phyloP scores from a whole-genome alignment of 805 yeast species.

The Wickerhamiella siamensis region DNA sequence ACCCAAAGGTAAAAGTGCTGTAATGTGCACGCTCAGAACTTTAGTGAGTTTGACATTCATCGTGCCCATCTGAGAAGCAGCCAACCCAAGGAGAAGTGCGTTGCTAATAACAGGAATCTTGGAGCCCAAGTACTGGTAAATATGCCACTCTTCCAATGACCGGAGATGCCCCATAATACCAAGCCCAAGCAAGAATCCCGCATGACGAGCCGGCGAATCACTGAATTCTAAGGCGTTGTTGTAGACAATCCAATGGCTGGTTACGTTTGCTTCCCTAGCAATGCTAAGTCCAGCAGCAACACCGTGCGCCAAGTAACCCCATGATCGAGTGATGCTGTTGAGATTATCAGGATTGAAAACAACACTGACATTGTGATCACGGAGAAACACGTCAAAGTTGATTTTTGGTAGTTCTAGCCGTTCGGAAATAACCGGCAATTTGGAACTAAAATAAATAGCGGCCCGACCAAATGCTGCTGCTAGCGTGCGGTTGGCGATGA shows the following conservation, averaged over 20 bases:
- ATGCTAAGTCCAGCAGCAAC: conserved; percentile 74
- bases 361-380: conserved; percentile 54
- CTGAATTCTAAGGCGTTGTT: neutral
- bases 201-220: conserved; percentile 55
- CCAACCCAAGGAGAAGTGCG: conserved; percentile 80
- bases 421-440: conserved; percentile 72
- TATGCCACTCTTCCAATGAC: conserved; percentile 86
- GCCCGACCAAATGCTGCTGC: conserved; percentile 70
- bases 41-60: conserved; percentile 81
- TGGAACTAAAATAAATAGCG: conserved; percentile 50
- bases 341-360: conserved; percentile 41
- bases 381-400: conserved; percentile 49
- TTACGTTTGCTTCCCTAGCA: conserved; percentile 52
- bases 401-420: conserved; percentile 65
- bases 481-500: conserved; percentile 56
- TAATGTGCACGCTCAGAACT: conserved; percentile 84
- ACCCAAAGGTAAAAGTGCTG: conserved; percentile 79
- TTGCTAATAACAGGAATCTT: conserved; percentile 74
- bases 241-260: conserved; percentile 80
- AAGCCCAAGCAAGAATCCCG: conserved; percentile 84
- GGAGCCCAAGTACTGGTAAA: conserved; percentile 82
- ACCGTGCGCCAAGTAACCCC: conserved; percentile 92
- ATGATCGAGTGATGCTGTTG: conserved; percentile 37
- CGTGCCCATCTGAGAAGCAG: conserved; percentile 71
- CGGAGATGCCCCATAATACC: conserved; percentile 85